Conservation (phyloP, 441 rosid species). For the Erodium trifolium region DNA sequence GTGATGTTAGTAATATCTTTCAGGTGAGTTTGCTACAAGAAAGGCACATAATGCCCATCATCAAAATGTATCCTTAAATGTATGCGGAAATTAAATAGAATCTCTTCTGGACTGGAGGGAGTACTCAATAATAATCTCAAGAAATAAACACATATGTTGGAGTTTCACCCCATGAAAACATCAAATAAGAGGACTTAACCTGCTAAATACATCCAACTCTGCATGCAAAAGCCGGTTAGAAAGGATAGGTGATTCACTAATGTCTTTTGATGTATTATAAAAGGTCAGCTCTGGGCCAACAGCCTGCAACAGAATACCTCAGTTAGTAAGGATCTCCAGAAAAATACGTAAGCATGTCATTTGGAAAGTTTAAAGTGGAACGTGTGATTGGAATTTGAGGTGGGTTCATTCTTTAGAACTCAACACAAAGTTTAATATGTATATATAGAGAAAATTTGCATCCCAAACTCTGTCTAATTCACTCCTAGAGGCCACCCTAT, state of each 20-base stretch:
- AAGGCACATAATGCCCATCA: background rate
- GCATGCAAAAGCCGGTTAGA: slow-evolving; percentile 89
- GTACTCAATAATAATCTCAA: background rate
- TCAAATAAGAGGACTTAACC: slow-evolving; percentile 32
- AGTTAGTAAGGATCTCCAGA: slow-evolving; percentile 10
- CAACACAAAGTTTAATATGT: no score
- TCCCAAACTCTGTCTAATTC: background rate
- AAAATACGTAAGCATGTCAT: slow-evolving; percentile 13
- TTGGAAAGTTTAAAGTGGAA: background rate
- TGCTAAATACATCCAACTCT: slow-evolving; percentile 76
- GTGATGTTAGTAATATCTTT: background rate
- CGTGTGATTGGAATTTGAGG: no score
- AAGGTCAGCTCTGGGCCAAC: slow-evolving; percentile 94
- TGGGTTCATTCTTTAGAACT: no score
- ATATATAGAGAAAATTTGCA: no score
- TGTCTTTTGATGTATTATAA: slow-evolving; percentile 69
- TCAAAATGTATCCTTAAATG: background rate
- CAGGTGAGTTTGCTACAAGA: background rate
- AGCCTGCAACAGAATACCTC: slow-evolving; percentile 50
- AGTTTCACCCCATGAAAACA: background rate
- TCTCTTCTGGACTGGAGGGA: background rate
- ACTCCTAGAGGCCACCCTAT: background rate
- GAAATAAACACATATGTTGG: background rate
- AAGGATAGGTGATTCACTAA: slow-evolving; percentile 55
- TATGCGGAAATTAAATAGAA: background rate